Evolutionary conservation across 202 grass and related monocot species (phyloP).

Genomic region (Schoenoplectus tabernaemontani): DNA sequence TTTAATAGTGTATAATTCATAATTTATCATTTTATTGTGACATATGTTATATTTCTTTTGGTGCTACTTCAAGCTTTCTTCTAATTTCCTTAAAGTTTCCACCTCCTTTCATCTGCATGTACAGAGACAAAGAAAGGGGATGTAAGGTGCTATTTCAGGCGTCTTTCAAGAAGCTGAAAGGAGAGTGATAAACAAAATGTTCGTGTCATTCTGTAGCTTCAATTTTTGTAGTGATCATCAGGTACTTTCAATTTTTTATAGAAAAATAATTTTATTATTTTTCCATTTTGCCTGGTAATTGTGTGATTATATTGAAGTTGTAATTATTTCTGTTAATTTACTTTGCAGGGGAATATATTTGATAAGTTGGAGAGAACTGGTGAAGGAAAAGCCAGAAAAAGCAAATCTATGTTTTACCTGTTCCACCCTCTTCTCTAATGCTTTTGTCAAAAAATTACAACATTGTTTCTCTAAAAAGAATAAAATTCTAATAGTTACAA

Average conservation of each 20-base stretch:
- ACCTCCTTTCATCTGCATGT: neutral
- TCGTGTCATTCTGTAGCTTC: neutral
- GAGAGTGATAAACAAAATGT: neutral
- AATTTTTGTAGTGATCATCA: neutral
- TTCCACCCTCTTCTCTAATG: too few relatives aligned
- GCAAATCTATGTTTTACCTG: too few relatives aligned
- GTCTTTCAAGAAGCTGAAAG: neutral
- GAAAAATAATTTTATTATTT: neutral
- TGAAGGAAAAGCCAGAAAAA: constrained; percentile 44
- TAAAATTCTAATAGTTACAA: too few relatives aligned
- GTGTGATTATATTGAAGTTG: neutral
- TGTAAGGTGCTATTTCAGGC: neutral
- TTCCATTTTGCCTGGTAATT: neutral
- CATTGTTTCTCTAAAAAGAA: too few relatives aligned
- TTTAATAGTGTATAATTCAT: too few relatives aligned
- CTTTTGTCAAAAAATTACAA: too few relatives aligned
- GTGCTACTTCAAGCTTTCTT: neutral
- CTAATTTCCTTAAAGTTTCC: neutral
- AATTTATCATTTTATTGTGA: neutral
- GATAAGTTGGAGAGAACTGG: constrained; percentile 60
- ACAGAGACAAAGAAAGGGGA: neutral
- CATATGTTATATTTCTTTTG: neutral
- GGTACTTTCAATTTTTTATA: neutral
- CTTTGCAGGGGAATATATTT: constrained; percentile 49
- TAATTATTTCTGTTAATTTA: neutral